Evolutionary conservation across 495 filamentous ascomycete genomes (phyloP).

Genomic region (Parachaetomium inaequale): DNA sequence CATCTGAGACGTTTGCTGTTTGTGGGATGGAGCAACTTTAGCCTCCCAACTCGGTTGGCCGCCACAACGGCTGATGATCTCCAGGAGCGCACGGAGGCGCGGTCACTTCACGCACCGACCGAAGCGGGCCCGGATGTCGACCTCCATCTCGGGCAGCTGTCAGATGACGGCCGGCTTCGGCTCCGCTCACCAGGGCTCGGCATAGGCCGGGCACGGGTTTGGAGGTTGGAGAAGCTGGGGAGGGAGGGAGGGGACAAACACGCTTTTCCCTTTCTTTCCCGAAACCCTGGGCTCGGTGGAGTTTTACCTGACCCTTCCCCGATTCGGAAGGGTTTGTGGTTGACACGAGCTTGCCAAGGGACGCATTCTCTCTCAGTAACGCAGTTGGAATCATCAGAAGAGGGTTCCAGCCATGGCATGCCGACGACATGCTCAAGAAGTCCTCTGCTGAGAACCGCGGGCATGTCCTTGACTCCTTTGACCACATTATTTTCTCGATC

Average conservation of each 20-base stretch:
- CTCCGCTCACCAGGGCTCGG: neutral
- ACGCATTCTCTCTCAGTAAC: neutral
- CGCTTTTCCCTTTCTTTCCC: neutral
- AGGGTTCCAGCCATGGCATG: no score
- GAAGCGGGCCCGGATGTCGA: neutral
- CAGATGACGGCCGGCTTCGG: slow-evolving; percentile 1
- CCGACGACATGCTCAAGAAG: no score
- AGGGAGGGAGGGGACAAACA: neutral
- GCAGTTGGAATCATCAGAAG: neutral
- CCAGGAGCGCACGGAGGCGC: no score
- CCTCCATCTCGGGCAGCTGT: neutral
- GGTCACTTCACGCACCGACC: no score
- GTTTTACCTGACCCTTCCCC: slow-evolving; percentile 4
- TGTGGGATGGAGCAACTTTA: neutral
- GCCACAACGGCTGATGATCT: neutral
- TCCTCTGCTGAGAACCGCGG: neutral
- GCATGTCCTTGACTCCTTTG: neutral
- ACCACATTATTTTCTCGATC: neutral
- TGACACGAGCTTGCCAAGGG: neutral
- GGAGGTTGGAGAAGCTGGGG: slow-evolving; percentile 2
- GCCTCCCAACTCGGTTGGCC: neutral
- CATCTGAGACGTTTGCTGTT: neutral
- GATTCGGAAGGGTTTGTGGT: neutral
- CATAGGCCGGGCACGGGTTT: neutral
- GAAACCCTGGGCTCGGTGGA: no score